Percentiles rank a stretch among this genome's conserved stretches.
Conservation (phyloP, 148 eudicot species). For the Spergularia bocconei region DNA sequence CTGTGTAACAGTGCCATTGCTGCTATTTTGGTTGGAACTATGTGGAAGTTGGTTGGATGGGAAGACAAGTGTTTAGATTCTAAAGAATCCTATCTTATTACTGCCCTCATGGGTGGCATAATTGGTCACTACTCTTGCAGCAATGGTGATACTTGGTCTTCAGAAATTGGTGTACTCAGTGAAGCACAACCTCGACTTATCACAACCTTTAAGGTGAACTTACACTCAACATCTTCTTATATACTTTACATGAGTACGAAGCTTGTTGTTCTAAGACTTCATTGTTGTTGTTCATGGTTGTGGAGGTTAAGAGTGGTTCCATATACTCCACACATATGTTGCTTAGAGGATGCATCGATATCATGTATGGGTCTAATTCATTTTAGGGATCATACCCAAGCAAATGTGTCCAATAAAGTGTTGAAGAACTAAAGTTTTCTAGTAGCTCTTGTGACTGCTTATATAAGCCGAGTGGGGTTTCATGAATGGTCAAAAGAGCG, state of each 20-base stretch:
- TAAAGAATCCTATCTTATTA: constrained; percentile 58
- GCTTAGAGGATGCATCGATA: background rate
- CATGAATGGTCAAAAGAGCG: no score
- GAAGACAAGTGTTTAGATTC: constrained; percentile 75
- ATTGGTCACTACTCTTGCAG: constrained; percentile 89
- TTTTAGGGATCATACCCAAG: background rate
- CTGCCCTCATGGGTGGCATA: constrained; percentile 72
- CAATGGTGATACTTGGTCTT: constrained; percentile 98
- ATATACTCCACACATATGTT: background rate
- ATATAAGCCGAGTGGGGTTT: no score
- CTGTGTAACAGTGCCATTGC: constrained; percentile 72
- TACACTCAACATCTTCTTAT: background rate
- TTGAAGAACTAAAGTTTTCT: background rate
- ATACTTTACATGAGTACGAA: background rate
- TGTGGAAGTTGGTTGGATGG: constrained; percentile 56
- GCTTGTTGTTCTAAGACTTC: no score
- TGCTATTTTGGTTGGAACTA: constrained; percentile 45
- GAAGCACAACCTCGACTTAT: constrained; percentile 75
- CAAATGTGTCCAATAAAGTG: background rate
- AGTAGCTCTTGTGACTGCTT: background rate
- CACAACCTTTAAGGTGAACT: constrained; percentile 74
- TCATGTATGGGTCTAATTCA: background rate
- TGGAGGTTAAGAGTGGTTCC: background rate
- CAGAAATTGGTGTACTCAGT: constrained; percentile 91
- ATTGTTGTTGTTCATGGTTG: background rate